phyloP scores from a whole-genome alignment of 306 rosid genomes.

The Gleditsia sinensis region DNA sequence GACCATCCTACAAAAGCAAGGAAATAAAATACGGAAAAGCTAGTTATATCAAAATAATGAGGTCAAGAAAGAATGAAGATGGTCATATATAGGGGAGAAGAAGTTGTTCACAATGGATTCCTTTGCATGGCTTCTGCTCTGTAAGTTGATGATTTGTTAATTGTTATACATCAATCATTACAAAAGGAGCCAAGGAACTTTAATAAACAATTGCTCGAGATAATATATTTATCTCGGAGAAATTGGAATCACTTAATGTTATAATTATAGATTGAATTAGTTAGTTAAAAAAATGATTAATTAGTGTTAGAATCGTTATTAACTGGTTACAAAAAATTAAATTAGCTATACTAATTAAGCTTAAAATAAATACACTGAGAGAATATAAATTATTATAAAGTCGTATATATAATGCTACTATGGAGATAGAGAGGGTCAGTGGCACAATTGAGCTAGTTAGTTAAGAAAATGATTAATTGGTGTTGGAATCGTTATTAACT shows the following conservation, averaged over 20 bases:
- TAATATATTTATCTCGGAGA: background rate
- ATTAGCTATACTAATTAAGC: too few relatives aligned
- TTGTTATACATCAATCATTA: conserved; percentile 19
- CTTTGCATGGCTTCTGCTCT: conserved; percentile 26
- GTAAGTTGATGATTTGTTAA: conserved; percentile 13
- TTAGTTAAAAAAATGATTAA: background rate
- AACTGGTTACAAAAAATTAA: too few relatives aligned
- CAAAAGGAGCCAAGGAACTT: background rate
- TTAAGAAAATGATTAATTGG: background rate
- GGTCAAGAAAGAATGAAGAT: background rate
- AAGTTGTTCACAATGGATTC: background rate
- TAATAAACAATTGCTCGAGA: background rate
- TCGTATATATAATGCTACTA: too few relatives aligned
- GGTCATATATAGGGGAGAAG: background rate
- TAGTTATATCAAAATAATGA: background rate
- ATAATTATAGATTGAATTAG: background rate
- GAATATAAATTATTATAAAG: too few relatives aligned
- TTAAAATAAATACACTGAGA: too few relatives aligned
- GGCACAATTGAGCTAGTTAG: background rate
- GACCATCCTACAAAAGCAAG: conserved; percentile 5
- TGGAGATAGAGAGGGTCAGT: too few relatives aligned
- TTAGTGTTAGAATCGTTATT: background rate
- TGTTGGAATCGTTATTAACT: too few relatives aligned
- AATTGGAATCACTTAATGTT: background rate
- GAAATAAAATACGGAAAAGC: background rate